Evolutionary conservation across 1,139 yeast species (phyloP).

Genomic region (Kluyveromyces marxianus): DNA sequence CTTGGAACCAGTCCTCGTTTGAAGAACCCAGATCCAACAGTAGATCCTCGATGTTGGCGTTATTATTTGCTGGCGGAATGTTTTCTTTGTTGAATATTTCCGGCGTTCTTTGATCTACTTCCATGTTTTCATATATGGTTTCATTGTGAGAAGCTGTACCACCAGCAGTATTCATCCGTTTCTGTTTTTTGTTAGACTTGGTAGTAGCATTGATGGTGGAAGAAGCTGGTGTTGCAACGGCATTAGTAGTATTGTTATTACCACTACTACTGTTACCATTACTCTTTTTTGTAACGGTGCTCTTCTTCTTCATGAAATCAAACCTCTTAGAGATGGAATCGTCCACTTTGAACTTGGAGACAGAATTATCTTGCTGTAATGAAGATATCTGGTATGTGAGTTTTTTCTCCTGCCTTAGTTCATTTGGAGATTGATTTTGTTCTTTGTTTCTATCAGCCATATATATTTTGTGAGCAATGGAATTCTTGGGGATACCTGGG

Average conservation of each 20-base stretch:
- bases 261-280: background rate
- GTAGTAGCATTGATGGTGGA: background rate
- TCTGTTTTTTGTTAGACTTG: slow-evolving; percentile 1
- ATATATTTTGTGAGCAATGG: slow-evolving; percentile 36
- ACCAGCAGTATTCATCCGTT: background rate
- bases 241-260: background rate
- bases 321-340: slow-evolving; percentile 29
- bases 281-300: background rate
- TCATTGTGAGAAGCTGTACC: background rate
- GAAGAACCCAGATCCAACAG: slow-evolving; percentile 6
- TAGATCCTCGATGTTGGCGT: slow-evolving; percentile 8
- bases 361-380: slow-evolving; percentile 22
- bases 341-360: slow-evolving; percentile 21
- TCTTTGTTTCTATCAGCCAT: slow-evolving; percentile 33
- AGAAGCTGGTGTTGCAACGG: no score
- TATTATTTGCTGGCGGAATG: slow-evolving; percentile 10
- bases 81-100: slow-evolving; percentile 16
- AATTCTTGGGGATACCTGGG: slow-evolving; percentile 34
- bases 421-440: slow-evolving; percentile 7
- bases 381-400: slow-evolving; percentile 21
- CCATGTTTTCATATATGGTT: background rate
- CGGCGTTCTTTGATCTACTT: background rate
- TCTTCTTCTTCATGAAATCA: slow-evolving; percentile 29
- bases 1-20: slow-evolving; percentile 11
- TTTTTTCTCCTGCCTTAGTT: slow-evolving; percentile 10